These are phyloP conservation scores for Kernera saxatilis DNA, from an alignment of 345 rosid genomes.

Conservation along the genomic window DNA sequence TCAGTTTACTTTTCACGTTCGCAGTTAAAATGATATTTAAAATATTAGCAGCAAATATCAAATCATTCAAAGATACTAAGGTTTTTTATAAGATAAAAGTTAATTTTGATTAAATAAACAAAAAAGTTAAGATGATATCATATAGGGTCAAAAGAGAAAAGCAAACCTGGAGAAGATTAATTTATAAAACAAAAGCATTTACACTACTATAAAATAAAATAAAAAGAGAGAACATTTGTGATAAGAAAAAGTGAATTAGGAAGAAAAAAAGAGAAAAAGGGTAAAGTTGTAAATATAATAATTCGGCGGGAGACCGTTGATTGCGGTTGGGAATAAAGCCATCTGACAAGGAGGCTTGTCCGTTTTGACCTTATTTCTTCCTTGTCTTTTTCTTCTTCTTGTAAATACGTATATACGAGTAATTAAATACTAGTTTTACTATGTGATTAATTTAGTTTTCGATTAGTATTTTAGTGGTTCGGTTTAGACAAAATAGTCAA, in stretches of 20 bases:
- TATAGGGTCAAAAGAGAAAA: slow-evolving; percentile 15
- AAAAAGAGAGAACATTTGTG: background rate
- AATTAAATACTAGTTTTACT: background rate
- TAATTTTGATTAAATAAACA: background rate
- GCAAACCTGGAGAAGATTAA: slow-evolving; percentile 2
- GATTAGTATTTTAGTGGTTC: background rate
- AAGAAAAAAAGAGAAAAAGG: background rate
- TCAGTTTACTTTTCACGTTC: background rate
- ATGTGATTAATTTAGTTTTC: background rate
- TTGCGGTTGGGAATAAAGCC: slow-evolving; percentile 90
- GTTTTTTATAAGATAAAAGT: background rate
- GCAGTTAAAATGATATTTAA: background rate
- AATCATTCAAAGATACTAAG: background rate
- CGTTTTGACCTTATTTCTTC: slow-evolving; percentile 47
- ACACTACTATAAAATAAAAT: background rate
- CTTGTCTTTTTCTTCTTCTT: slow-evolving; percentile 5
- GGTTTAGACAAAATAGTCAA: background rate
- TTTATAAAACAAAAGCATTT: background rate
- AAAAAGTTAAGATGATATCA: background rate
- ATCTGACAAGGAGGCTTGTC: slow-evolving; percentile 44
- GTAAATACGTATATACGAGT: background rate
- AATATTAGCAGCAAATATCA: background rate
- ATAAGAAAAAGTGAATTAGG: slow-evolving; percentile 8
- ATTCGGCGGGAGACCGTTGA: slow-evolving; percentile 76
- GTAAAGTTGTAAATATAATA: background rate